phyloP scores from a whole-genome alignment of 176 grass and related monocot genomes.

The Oryza glaberrima region DNA sequence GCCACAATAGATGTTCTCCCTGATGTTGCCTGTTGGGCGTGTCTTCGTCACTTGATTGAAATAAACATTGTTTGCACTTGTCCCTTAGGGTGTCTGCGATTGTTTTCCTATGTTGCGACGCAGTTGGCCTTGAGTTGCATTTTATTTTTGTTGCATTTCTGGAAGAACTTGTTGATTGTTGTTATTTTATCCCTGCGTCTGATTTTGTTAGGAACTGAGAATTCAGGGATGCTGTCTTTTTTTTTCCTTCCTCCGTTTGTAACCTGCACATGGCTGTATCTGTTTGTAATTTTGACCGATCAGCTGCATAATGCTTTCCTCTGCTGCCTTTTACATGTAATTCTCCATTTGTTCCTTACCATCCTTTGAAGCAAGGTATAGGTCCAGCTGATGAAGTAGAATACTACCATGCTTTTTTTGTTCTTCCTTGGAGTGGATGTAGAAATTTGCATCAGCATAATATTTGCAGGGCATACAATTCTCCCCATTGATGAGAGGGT shows the following conservation, averaged over 20 bases:
- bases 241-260: background rate
- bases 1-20: constrained; percentile 46
- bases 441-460: background rate
- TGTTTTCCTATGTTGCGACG: background rate
- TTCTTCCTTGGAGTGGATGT: background rate
- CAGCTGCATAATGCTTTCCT: background rate
- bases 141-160: constrained; percentile 1
- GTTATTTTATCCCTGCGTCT: constrained; percentile 20
- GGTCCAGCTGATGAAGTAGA: background rate
- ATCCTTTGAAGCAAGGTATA: constrained; percentile 1
- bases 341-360: background rate
- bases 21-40: constrained; percentile 31
- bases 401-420: background rate
- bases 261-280: background rate
- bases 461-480: background rate
- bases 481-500: background rate
- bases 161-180: background rate
- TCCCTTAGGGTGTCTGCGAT: background rate
- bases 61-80: constrained; percentile 26
- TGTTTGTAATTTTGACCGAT: background rate
- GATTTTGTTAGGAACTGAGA: constrained; percentile 40
- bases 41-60: constrained; percentile 8
- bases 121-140: constrained; percentile 28
- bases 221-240: constrained; percentile 26
- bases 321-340: background rate